Evolutionary conservation across 1,139 yeast genomes (phyloP).

Genomic region (Spencermartinsiella ligniputridi): DNA sequence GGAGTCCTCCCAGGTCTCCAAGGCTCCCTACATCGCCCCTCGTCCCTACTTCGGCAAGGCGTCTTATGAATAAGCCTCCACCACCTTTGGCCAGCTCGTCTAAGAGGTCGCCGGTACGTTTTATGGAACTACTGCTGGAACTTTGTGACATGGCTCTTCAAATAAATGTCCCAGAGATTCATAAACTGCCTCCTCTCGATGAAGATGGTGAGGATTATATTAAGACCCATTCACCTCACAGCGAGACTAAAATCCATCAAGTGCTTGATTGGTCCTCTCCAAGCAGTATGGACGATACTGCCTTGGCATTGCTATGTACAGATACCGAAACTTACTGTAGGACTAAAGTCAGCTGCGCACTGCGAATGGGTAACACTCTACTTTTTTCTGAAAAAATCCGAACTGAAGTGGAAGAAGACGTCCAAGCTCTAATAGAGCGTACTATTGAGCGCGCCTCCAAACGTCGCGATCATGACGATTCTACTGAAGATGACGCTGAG

Average conservation of each 20-base stretch:
- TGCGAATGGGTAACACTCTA: constrained; percentile 70
- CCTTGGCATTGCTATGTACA: constrained; percentile 55
- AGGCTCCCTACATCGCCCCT: constrained; percentile 14
- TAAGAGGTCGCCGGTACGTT: constrained; percentile 58
- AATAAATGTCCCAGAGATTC: constrained; percentile 52
- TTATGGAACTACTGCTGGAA: constrained; percentile 58
- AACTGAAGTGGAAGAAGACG: constrained; percentile 72
- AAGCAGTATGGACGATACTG: constrained; percentile 60
- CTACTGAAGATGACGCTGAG: constrained; percentile 22
- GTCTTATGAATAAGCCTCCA: constrained; percentile 6
- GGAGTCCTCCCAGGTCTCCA: constrained; percentile 24
- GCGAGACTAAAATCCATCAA: constrained; percentile 58
- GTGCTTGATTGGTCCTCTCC: constrained; percentile 48
- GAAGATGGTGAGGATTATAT: constrained; percentile 18
- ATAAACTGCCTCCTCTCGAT: constrained; percentile 27
- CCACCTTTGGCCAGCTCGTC: constrained; percentile 13
- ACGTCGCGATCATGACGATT: constrained; percentile 27
- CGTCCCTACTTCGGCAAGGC: constrained; percentile 6
- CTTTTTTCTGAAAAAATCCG: constrained; percentile 78
- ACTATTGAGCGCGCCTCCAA: constrained; percentile 54
- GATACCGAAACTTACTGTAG: constrained; percentile 64
- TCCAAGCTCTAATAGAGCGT: constrained; percentile 59
- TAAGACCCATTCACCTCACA: constrained; percentile 54
- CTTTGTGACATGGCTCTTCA: constrained; percentile 72
- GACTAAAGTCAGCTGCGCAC: constrained; percentile 69